Conservation (phyloP, 2,329 filamentous ascomycete genomes). For the Verticillium isaacii region DNA sequence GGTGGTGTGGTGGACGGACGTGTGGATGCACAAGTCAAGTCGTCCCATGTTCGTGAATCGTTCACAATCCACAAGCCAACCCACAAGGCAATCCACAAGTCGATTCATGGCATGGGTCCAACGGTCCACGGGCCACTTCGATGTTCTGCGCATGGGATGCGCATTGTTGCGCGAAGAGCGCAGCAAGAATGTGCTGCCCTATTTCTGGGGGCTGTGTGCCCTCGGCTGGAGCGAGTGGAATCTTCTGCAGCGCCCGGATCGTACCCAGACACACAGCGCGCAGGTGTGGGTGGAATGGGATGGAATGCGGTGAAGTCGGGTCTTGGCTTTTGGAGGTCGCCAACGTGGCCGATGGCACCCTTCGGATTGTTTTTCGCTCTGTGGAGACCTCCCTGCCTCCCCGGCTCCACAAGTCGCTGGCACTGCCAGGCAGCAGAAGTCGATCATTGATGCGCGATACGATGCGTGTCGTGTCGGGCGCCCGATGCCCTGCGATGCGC, state of each 20-base stretch:
- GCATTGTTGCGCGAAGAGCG: background rate
- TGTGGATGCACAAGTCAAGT: background rate
- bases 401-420: background rate
- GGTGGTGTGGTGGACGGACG: background rate
- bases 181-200: background rate
- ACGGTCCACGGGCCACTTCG: background rate
- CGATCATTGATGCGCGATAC: background rate
- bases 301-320: background rate
- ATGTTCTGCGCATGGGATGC: background rate
- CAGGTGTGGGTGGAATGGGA: background rate
- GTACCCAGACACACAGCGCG: background rate
- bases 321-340: background rate
- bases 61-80: background rate
- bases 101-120: background rate
- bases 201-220: background rate
- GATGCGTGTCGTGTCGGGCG: background rate
- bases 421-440: background rate
- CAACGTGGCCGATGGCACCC: constrained; percentile 1
- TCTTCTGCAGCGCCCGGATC: too few species aligned
- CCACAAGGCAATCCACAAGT: background rate
- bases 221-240: background rate
- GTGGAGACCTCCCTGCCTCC: background rate
- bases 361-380: background rate
- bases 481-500: background rate
- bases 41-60: background rate